Base-by-base conservation (phyloP, 768 basidiomycete genomes). In the Boletus pseudo-olivaceus region DNA sequence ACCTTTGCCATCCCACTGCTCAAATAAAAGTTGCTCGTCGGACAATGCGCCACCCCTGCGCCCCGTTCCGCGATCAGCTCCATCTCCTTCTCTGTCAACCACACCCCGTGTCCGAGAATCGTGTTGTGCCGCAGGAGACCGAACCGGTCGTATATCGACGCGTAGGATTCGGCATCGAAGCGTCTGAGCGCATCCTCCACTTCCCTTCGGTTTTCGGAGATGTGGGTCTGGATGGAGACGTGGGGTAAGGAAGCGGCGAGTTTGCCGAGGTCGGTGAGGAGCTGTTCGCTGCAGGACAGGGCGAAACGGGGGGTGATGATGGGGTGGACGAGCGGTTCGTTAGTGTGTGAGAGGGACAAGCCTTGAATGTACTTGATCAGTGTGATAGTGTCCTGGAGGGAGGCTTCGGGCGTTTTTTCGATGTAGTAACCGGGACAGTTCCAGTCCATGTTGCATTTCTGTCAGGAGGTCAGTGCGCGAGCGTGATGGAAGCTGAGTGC, bases 271-370 rank as follows among this genome's bases (percentile, higher is more conserved):
- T 73, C 69, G 1, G 64, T 46, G 48, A 98, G 78, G 27, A 94
- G 81, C 10, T 78, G 70, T 7, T 76, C 67, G 0, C 91, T 83
- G 72, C 93, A 95, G 12, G 89, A 85, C 55, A 96, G 85, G 29
- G 95, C 95, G 70, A 96, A 97, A 23, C 95, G 87, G 4, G 95
- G 95, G 0, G 95, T 97, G 38, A 98, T 72, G 64, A 94, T 85
- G 8, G 95, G 95, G 49, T 90, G 85, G 10, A 97, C 87, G 30
- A 94, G 83, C 7, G 81, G 77, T 56, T 77, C 73, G 33, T 67
- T 61, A 23, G 58, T 49, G 33, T 56, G 59, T 20, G 69, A 58
- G 8, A 68, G 62, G 5, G 79, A 66, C 26, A 90, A 72, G 5
- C 75, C 60, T 39, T 80, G 82, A 61, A 96, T 86, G 71, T 93